A percentile compares a stretch with the other conserved stretches of the same genome.
Conservation (phyloP, 306 rosid species). For the Sphenostylis stenocarpa region DNA sequence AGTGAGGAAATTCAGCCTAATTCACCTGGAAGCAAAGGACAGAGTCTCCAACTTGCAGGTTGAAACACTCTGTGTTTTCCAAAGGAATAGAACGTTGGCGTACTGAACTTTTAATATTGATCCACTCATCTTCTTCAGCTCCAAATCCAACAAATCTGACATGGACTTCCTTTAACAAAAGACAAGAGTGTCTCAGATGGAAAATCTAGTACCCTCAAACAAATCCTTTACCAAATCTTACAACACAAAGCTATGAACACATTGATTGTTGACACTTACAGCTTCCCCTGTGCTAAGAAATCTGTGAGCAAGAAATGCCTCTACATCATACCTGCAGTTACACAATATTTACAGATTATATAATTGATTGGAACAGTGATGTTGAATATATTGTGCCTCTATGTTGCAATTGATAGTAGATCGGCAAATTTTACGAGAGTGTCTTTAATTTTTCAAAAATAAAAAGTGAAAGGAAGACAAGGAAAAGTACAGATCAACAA, state of each 20-base stretch:
- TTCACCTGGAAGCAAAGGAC: conserved; percentile 93
- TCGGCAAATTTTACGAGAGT: neutral
- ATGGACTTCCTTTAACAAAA: conserved; percentile 86
- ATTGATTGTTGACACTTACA: conserved; percentile 54
- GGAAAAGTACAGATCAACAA: neutral
- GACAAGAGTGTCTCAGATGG: conserved; percentile 46
- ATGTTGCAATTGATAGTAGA: neutral
- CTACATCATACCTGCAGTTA: conserved; percentile 89
- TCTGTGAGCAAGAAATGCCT: conserved; percentile 69
- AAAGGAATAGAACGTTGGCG: conserved; percentile 77
- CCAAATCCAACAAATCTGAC: conserved; percentile 29
- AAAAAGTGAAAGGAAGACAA: neutral
- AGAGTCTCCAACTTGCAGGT: conserved; percentile 58
- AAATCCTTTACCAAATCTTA: conserved; percentile 5
- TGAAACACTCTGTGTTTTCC: conserved; percentile 65
- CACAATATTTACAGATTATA: neutral
- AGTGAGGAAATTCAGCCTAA: conserved; percentile 10
- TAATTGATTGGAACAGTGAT: neutral
- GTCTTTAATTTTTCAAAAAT: neutral
- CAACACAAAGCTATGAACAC: neutral
- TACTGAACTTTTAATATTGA: neutral
- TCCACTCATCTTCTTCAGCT: neutral
- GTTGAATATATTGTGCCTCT: neutral
- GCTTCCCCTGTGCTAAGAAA: conserved; percentile 69
- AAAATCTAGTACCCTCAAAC: neutral